These are phyloP conservation scores for Podospora pseudocomata DNA, from an alignment of 495 filamentous ascomycete species.

Conservation along the genomic window DNA sequence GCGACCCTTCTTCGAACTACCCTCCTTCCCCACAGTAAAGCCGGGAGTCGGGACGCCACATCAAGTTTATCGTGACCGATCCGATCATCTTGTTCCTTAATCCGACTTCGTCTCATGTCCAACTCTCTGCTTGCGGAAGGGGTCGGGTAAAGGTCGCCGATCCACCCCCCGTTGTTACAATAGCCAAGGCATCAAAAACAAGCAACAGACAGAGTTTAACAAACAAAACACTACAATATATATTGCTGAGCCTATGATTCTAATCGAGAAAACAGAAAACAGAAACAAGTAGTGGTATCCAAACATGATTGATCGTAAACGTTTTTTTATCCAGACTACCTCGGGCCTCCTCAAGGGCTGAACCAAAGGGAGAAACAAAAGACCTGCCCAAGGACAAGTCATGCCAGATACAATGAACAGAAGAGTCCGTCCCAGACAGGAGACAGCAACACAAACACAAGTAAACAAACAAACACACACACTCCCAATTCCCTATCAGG, in stretches of 20 bases:
- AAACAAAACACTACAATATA: not conserved
- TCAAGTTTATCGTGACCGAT: not conserved
- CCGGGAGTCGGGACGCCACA: not conserved
- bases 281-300: not conserved
- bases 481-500: conserved; percentile 22
- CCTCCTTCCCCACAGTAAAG: not conserved
- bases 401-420: conserved; percentile 5
- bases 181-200: no score
- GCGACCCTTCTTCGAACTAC: not conserved
- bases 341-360: not conserved
- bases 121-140: not conserved
- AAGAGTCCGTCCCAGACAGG: conserved; percentile 1
- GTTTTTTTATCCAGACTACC: not conserved
- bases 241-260: not conserved
- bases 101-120: not conserved
- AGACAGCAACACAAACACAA: conserved; percentile 9
- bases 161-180: not conserved
- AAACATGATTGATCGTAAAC: not conserved
- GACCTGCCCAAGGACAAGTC: not conserved
- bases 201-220: not conserved
- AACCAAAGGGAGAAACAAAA: not conserved
- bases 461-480: conserved; percentile 11
- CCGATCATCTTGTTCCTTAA: not conserved
- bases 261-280: not conserved
- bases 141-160: not conserved